Evolutionary conservation across 768 basidiomycete species (phyloP), one percentile per base, ranked within the genome.

Genomic region (Lentinula edodes): DNA sequence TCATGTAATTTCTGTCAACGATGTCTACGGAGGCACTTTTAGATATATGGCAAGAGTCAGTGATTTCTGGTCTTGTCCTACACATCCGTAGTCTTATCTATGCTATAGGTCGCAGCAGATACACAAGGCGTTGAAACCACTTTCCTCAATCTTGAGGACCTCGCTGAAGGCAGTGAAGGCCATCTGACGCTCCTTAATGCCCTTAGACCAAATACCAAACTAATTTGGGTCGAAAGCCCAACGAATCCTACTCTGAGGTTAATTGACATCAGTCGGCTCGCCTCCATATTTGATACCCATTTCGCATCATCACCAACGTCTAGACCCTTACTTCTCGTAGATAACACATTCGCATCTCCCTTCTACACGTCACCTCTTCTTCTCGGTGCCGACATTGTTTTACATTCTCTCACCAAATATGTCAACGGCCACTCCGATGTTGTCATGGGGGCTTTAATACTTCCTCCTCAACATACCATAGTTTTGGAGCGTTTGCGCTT

Each of bases 391-490:
- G 93, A 96, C 71, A 77, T 97, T 65, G 91, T 93, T 66, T 63
- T 93, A 5, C 93, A 97, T 78, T 83, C 80, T 23, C 78, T 95
- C 45, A 93, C 89, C 0, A 97, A 98, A 74, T 97, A 96, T 76
- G 79, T 96, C 69, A 92, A 93, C 70, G 96, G 96, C 0, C 95
- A 97, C 75, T 90, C 90, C 0, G 95, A 98, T 71, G 91, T 96
- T 70, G 80, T 97, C 67, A 91, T 95, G 83, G 95, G 95, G 46
- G 87, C 88, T 0, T 73, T 90, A 59, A 85, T 95, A 65, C 80
- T 95, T 6, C 86, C 90, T 7, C 67, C 80, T 0, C 78, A 80
- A 57, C 82, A 84, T 60, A 41, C 5, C 4, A 71, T 73, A 0
- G 74, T 91, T 58, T 71, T 75, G 0, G 70, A 82, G 6, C 82